Evolutionary conservation across 2,329 filamentous ascomycete genomes (phyloP).

Genomic region (Aureobasidium sp.): DNA sequence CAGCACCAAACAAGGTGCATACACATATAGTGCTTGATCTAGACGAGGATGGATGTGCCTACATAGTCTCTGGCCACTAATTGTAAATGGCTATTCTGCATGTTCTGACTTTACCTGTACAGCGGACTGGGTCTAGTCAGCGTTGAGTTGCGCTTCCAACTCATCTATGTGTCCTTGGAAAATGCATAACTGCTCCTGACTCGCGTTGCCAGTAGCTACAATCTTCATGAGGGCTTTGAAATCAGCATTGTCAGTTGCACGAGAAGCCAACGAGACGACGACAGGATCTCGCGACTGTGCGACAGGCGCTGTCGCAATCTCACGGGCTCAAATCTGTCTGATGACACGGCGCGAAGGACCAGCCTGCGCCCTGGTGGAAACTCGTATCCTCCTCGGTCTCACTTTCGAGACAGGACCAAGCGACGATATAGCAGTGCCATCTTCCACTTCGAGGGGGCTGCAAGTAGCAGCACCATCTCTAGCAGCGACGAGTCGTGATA

Average conservation of each 20-base stretch:
- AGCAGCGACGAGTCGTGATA: not conserved
- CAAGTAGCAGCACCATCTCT: not conserved
- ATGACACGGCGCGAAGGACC: not conserved
- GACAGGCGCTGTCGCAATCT: conserved; percentile 14
- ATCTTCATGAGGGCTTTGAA: conserved; percentile 75
- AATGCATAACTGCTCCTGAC: conserved; percentile 59
- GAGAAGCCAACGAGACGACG: conserved; percentile 68
- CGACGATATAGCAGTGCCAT: not conserved
- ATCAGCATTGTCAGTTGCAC: conserved; percentile 62
- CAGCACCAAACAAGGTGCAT: no score
- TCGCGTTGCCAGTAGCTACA: conserved; percentile 67
- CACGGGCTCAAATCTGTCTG: not conserved
- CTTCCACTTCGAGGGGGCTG: not conserved
- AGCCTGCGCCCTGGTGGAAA: not conserved
- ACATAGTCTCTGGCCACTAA: no score
- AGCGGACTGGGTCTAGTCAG: conserved; percentile 25
- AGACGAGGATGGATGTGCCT: no score
- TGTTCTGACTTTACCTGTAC: conserved; percentile 11
- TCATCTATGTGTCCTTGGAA: conserved; percentile 78
- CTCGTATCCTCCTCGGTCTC: not conserved
- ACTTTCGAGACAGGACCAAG: not conserved
- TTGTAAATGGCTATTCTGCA: no score
- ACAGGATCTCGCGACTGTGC: conserved; percentile 53
- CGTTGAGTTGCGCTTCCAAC: conserved; percentile 47
- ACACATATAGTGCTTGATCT: no score